phyloP scores from a whole-genome alignment of 306 rosid genomes.

The Sicyos edulis region DNA sequence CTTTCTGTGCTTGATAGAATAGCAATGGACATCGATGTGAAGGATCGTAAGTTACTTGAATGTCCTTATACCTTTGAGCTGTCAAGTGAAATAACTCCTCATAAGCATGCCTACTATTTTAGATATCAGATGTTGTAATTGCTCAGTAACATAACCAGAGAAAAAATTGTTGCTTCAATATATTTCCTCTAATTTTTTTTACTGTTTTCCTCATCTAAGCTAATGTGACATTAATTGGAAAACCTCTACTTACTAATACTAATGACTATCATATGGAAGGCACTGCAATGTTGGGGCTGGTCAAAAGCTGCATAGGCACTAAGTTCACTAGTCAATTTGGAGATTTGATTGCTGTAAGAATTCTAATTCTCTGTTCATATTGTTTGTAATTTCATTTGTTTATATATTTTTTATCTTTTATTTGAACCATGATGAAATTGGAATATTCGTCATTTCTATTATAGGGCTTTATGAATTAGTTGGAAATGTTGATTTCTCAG shows the following conservation, averaged over 20 bases:
- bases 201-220: background rate
- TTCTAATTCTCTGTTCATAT: slow-evolving; percentile 18
- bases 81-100: background rate
- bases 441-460: background rate
- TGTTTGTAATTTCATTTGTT: slow-evolving; percentile 1
- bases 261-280: slow-evolving; percentile 37
- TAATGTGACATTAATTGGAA: background rate
- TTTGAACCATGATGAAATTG: background rate
- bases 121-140: slow-evolving; percentile 1
- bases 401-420: background rate
- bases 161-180: background rate
- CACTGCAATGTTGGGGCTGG: slow-evolving; percentile 73
- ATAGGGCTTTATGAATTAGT: background rate
- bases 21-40: slow-evolving; percentile 69
- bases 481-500: background rate
- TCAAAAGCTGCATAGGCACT: slow-evolving; percentile 87
- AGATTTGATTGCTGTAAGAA: slow-evolving; percentile 90
- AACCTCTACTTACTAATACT: slow-evolving; percentile 8
- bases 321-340: slow-evolving; percentile 94
- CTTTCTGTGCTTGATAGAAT: slow-evolving; percentile 82
- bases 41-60: slow-evolving; percentile 64
- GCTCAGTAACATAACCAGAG: slow-evolving; percentile 5
- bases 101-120: background rate
- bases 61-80: background rate
- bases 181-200: background rate